A percentile compares a stretch with the other conserved stretches of the same genome.
These are phyloP conservation scores for Pestalotiopsis sp. DNA, from an alignment of 2,329 filamentous ascomycete species.

Conservation along the genomic window DNA sequence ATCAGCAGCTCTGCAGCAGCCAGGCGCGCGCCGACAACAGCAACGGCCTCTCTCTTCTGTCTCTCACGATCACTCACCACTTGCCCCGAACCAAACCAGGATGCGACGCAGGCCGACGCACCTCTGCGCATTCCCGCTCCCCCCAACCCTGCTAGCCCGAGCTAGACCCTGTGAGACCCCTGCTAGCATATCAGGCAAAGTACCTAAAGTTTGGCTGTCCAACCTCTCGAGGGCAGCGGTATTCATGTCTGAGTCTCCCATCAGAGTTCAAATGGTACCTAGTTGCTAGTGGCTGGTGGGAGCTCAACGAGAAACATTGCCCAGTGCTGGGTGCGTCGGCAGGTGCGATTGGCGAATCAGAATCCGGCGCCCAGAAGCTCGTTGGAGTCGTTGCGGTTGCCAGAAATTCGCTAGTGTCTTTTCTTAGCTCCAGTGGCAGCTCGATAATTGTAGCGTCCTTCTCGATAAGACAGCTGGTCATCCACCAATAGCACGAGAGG, in stretches of 20 bases:
- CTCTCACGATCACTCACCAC: slow-evolving; percentile 12
- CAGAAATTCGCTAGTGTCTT: background rate
- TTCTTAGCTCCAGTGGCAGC: background rate
- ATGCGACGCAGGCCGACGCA: slow-evolving; percentile 8
- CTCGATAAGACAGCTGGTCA: background rate
- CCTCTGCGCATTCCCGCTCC: slow-evolving; percentile 9
- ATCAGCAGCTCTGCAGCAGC: background rate
- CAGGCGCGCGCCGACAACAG: slow-evolving; percentile 11
- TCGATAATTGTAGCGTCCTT: background rate
- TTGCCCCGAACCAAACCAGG: background rate
- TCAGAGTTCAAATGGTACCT: background rate
- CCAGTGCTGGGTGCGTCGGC: background rate
- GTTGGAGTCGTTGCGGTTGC: background rate
- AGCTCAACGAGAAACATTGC: background rate
- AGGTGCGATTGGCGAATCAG: background rate
- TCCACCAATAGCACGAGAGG: background rate
- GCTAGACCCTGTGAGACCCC: slow-evolving; percentile 5
- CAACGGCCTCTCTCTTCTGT: background rate
- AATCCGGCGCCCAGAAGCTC: background rate
- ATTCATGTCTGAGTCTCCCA: background rate
- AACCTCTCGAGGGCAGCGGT: background rate
- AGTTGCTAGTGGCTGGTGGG: background rate
- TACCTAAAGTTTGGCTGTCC: background rate
- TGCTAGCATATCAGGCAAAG: background rate
- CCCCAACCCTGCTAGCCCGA: slow-evolving; percentile 1